phyloP scores from a whole-genome alignment of 495 filamentous ascomycete genomes.

The Aspergillus asperescens region DNA sequence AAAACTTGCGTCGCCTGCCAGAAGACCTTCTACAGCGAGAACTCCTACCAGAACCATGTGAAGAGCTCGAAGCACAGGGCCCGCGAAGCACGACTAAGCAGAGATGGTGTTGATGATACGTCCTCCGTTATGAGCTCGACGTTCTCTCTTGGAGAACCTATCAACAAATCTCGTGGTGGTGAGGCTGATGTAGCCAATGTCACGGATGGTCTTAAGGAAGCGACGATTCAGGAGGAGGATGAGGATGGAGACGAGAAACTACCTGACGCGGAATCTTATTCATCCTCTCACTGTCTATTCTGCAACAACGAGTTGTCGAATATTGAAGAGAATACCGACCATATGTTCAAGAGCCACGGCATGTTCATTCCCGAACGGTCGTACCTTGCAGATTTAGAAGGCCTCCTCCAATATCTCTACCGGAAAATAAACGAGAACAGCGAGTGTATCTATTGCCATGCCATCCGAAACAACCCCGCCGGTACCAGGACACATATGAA shows the following conservation, averaged over 20 bases:
- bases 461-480: constrained; percentile 62
- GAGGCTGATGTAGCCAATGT: constrained; percentile 75
- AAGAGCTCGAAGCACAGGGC: constrained; percentile 86
- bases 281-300: constrained; percentile 75
- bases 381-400: constrained; percentile 75
- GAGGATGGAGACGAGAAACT: constrained; percentile 35
- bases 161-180: constrained; percentile 42
- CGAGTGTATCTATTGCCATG: constrained; percentile 81
- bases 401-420: constrained; percentile 69
- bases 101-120: constrained; percentile 55
- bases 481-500: constrained; percentile 93
- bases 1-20: constrained; percentile 76
- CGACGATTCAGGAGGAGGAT: constrained; percentile 57
- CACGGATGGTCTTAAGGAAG: constrained; percentile 68
- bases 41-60: constrained; percentile 89
- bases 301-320: constrained; percentile 76
- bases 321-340: constrained; percentile 64
- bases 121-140: constrained; percentile 86
- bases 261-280: constrained; percentile 27
- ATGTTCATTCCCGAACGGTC: constrained; percentile 90
- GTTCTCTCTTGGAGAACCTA: constrained; percentile 82
- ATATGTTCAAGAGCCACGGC: constrained; percentile 91
- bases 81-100: constrained; percentile 49
- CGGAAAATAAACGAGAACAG: constrained; percentile 71
- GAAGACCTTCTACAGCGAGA: constrained; percentile 92